Conservation (phyloP, 805 yeast species). For the Pichia deserticola region DNA sequence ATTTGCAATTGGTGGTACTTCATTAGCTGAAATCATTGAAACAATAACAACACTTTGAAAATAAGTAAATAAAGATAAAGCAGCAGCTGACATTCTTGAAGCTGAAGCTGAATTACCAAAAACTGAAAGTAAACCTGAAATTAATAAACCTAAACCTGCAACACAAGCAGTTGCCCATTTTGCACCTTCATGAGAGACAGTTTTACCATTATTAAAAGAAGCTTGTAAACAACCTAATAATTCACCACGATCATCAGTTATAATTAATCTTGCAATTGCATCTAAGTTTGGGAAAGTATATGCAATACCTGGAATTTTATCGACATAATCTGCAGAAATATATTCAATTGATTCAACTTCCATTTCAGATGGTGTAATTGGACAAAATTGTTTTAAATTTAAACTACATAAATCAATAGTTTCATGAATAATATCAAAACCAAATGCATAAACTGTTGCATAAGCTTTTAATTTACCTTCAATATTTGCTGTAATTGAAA, state of each 20-base stretch:
- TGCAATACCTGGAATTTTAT: slow-evolving; percentile 74
- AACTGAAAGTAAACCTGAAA: slow-evolving; percentile 75
- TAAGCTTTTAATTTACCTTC: slow-evolving; percentile 61
- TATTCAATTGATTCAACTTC: slow-evolving; percentile 68
- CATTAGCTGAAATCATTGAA: slow-evolving; percentile 76
- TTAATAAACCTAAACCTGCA: slow-evolving; percentile 79
- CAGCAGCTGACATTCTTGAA: slow-evolving; percentile 79
- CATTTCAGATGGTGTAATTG: slow-evolving; percentile 73
- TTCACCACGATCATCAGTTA: slow-evolving; percentile 31
- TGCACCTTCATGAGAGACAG: slow-evolving; percentile 72
- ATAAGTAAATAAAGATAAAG: slow-evolving; percentile 75
- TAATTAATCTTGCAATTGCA: slow-evolving; percentile 57
- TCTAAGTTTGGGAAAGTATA: slow-evolving; percentile 83
- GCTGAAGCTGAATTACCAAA: slow-evolving; percentile 88
- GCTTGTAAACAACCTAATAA: slow-evolving; percentile 70
- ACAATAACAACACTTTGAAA: slow-evolving; percentile 85
- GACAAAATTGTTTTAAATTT: slow-evolving; percentile 86
- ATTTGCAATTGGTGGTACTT: slow-evolving; percentile 86
- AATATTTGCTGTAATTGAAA: slow-evolving; percentile 64
- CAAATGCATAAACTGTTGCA: slow-evolving; percentile 77
- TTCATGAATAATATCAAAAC: slow-evolving; percentile 58
- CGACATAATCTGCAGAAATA: slow-evolving; percentile 40
- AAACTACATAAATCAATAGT: slow-evolving; percentile 55
- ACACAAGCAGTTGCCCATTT: slow-evolving; percentile 92
- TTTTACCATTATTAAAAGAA: slow-evolving; percentile 66